Percentiles rank a stretch among this genome's conserved stretches.
Conservation (phyloP, 2,329 filamentous ascomycete genomes). For the Coniosporium tulheliwenetii region DNA sequence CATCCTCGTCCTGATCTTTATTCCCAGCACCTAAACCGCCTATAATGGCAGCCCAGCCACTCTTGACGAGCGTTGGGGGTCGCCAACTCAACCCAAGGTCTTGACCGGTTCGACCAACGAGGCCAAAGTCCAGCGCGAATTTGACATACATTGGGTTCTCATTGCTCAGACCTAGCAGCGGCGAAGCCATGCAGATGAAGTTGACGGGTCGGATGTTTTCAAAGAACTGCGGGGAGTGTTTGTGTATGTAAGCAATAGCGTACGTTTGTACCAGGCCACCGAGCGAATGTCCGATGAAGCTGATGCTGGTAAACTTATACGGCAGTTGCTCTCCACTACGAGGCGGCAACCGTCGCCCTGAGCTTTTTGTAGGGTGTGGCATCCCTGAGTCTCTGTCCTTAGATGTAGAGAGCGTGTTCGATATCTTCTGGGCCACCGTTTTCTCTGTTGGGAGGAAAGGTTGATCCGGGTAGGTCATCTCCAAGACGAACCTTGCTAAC, state of each 20-base stretch:
- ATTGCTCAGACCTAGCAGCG: slow-evolving; percentile 83
- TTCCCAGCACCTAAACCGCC: slow-evolving; percentile 56
- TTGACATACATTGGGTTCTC: slow-evolving; percentile 96
- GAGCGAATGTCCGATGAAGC: slow-evolving; percentile 83
- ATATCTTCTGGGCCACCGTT: slow-evolving; percentile 31
- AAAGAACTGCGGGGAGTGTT: slow-evolving; percentile 87
- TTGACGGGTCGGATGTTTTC: slow-evolving; percentile 74
- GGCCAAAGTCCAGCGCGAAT: slow-evolving; percentile 88
- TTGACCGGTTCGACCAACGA: slow-evolving; percentile 91
- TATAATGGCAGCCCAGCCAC: slow-evolving; percentile 78
- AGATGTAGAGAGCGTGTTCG: slow-evolving; percentile 29
- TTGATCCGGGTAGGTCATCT: slow-evolving; percentile 87
- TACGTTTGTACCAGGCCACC: slow-evolving; percentile 87
- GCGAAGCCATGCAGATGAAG: slow-evolving; percentile 76
- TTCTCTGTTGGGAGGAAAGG: slow-evolving; percentile 59
- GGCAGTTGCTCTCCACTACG: slow-evolving; percentile 38
- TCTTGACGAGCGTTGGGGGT: slow-evolving; percentile 68
- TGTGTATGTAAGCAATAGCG: slow-evolving; percentile 90
- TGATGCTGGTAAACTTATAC: slow-evolving; percentile 86
- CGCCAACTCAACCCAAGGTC: slow-evolving; percentile 92
- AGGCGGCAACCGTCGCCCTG: slow-evolving; percentile 24
- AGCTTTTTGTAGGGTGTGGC: slow-evolving; percentile 10
- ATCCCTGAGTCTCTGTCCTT: slow-evolving; percentile 31
- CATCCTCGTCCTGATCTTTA: slow-evolving; percentile 38
- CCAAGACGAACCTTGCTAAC: slow-evolving; percentile 76